Conservation (phyloP, 352 stramenopile genomes). For the Pythium scleroteichum region DNA sequence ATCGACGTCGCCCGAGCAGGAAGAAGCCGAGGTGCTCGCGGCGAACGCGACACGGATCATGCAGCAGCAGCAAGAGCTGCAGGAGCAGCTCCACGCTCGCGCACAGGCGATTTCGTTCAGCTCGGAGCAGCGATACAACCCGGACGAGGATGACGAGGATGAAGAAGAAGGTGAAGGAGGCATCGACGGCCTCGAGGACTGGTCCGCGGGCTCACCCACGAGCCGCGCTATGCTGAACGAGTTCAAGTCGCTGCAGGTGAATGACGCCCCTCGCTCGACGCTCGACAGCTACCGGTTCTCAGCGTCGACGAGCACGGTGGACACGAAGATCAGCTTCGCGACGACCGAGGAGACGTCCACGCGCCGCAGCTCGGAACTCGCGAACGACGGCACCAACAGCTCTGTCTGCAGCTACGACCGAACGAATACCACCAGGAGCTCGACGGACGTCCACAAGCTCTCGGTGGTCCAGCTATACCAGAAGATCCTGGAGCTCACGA, state of each 20-base stretch:
- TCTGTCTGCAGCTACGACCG: not conserved
- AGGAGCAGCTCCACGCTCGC: slow-evolving; percentile 16
- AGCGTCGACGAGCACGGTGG: slow-evolving; percentile 24
- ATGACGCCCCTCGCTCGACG: slow-evolving; percentile 28
- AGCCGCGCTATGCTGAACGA: slow-evolving; percentile 36
- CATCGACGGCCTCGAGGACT: slow-evolving; percentile 30
- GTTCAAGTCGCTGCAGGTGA: slow-evolving; percentile 36
- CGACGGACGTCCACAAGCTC: slow-evolving; percentile 27
- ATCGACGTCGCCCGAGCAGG: slow-evolving; percentile 5
- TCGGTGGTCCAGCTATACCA: slow-evolving; percentile 65
- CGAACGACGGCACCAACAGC: not conserved
- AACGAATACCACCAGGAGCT: not conserved
- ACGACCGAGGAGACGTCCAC: not conserved
- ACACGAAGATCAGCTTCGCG: not conserved
- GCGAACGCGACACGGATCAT: slow-evolving; percentile 12
- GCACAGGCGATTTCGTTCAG: slow-evolving; percentile 20
- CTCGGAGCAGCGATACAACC: slow-evolving; percentile 23
- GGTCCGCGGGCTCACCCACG: slow-evolving; percentile 23
- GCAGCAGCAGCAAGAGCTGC: slow-evolving; percentile 20
- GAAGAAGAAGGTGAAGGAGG: slow-evolving; percentile 36
- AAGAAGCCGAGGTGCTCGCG: slow-evolving; percentile 7
- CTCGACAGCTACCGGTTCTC: slow-evolving; percentile 45
- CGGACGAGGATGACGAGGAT: slow-evolving; percentile 39
- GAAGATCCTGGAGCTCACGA: slow-evolving; percentile 62
- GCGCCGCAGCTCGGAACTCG: not conserved